A percentile compares a stretch with the other conserved stretches of the same genome.
These are phyloP conservation scores for Talaromyces sp. DNA, from an alignment of 2,329 filamentous ascomycete genomes.

Conservation along the genomic window DNA sequence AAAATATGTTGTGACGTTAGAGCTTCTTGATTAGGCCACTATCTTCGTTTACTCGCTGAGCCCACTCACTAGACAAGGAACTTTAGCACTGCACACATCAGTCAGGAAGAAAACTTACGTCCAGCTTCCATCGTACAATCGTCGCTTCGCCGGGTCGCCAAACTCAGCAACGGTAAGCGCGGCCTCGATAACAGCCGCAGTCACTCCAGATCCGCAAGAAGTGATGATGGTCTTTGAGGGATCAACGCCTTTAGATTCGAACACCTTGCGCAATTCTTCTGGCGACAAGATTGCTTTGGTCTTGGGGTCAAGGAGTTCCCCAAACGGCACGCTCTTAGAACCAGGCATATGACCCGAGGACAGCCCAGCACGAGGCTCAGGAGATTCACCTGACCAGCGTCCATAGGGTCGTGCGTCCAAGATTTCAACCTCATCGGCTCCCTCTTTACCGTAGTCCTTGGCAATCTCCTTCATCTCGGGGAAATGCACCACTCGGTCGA, in stretches of 20 bases:
- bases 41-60: slow-evolving; percentile 45
- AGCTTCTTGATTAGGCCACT: slow-evolving; percentile 46
- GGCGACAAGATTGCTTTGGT: slow-evolving; percentile 75
- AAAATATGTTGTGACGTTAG: neutral
- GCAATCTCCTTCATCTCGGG: slow-evolving; percentile 75
- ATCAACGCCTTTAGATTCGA: slow-evolving; percentile 76
- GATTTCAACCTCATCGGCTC: slow-evolving; percentile 77
- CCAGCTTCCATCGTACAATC: slow-evolving; percentile 95
- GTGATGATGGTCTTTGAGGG: slow-evolving; percentile 76
- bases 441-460: slow-evolving; percentile 73
- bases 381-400: slow-evolving; percentile 75
- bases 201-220: slow-evolving; percentile 91
- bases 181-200: slow-evolving; percentile 84
- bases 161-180: slow-evolving; percentile 76
- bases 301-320: slow-evolving; percentile 72
- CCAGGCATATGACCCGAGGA: slow-evolving; percentile 90
- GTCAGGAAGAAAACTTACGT: slow-evolving; percentile 61
- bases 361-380: slow-evolving; percentile 81
- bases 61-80: slow-evolving; percentile 45
- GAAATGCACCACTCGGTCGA: slow-evolving; percentile 68
- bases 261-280: slow-evolving; percentile 69
- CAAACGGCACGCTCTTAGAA: slow-evolving; percentile 77
- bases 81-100: neutral
- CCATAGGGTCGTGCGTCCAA: slow-evolving; percentile 79
- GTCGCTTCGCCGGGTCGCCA: slow-evolving; percentile 62